Evolutionary conservation across 2,329 filamentous ascomycete species (phyloP), one percentile per base, ranked within the genome.

Genomic region (Cadophora luteo-olivacea): DNA sequence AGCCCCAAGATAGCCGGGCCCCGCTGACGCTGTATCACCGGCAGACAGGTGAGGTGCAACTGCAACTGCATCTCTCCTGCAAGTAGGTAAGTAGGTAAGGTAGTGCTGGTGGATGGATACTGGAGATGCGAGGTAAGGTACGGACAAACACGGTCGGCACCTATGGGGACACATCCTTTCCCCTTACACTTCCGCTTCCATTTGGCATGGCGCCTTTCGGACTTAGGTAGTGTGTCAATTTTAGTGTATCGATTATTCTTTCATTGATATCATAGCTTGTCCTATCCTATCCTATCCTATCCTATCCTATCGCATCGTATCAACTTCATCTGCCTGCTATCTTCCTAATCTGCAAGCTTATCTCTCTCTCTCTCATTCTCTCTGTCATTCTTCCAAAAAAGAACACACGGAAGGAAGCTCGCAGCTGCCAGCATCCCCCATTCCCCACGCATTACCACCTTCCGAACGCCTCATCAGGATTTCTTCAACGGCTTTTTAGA

Each of bases 91-190:
- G n/a, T n/a, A n/a, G n/a, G n/a, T n/a, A n/a, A n/a, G n/a, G n/a
- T n/a, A n/a, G n/a, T n/a, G n/a, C n/a, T n/a, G n/a, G n/a, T n/a
- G n/a, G n/a, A 14, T n/a, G 14, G 41, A 6, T 38, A 22, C 29
- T 38, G 41, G 48, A 64, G 65, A 60, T 67, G 58, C 54, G 61
- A 67, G 61, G 65, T 64, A 67, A 67, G 61, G 65, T 64, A 67
- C 60, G 41, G 45, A 22, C n/a, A 5, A 14, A 6, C 8, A 22
- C 8, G 24, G 25, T 38, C 8, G 14, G 36, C 14, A 38, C 9
- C 4, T 45, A 45, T 45, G 41, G 41, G 41, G 41, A 45, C 41
- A 14, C 41, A 16, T 45, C 41, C 41, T 14, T 16, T 45, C 41
- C 41, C 8, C 14, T 38, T n/a, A 3, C 29, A 29, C 29, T 29